Conservation (phyloP, 768 basidiomycete species). For the Leccinum fibrillosum region DNA sequence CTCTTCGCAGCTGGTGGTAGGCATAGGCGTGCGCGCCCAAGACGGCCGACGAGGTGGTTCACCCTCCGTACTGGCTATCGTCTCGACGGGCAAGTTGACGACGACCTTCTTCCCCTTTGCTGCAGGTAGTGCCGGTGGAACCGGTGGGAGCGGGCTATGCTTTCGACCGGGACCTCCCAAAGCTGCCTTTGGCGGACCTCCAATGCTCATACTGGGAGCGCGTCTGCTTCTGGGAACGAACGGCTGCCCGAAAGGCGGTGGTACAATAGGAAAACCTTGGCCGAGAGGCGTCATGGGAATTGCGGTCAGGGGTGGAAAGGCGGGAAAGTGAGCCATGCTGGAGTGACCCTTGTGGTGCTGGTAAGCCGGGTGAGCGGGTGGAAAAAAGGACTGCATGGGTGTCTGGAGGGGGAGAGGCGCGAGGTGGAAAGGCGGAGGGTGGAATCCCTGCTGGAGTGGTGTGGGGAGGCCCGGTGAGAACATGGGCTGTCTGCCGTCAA, state of each 20-base stretch:
- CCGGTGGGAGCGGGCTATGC: slow-evolving; percentile 58
- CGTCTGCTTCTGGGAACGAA: slow-evolving; percentile 63
- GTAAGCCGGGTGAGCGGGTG: slow-evolving; percentile 45
- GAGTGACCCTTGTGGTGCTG: slow-evolving; percentile 52
- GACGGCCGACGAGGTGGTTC: slow-evolving; percentile 41
- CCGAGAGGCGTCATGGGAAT: slow-evolving; percentile 61
- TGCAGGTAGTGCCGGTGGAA: slow-evolving; percentile 31
- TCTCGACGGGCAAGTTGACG: slow-evolving; percentile 76
- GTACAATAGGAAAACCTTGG: slow-evolving; percentile 54
- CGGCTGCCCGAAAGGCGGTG: slow-evolving; percentile 44
- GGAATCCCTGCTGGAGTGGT: slow-evolving; percentile 54
- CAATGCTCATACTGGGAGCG: slow-evolving; percentile 64
- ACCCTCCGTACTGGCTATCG: slow-evolving; percentile 35
- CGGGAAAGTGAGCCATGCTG: slow-evolving; percentile 63
- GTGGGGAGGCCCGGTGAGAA: slow-evolving; percentile 68
- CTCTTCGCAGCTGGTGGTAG: slow-evolving; percentile 33
- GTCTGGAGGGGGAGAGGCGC: slow-evolving; percentile 54
- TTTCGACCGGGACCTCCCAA: slow-evolving; percentile 79
- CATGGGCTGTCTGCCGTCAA: slow-evolving; percentile 43
- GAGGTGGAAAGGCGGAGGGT: slow-evolving; percentile 48
- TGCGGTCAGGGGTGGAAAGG: slow-evolving; percentile 52
- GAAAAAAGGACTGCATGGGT: slow-evolving; percentile 71
- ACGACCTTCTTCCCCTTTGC: slow-evolving; percentile 61
- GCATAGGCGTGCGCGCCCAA: slow-evolving; percentile 64
- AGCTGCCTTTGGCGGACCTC: slow-evolving; percentile 85